Evolutionary conservation across 352 stramenopile genomes (phyloP).

Genomic region (Aphanomyces euteiches): DNA sequence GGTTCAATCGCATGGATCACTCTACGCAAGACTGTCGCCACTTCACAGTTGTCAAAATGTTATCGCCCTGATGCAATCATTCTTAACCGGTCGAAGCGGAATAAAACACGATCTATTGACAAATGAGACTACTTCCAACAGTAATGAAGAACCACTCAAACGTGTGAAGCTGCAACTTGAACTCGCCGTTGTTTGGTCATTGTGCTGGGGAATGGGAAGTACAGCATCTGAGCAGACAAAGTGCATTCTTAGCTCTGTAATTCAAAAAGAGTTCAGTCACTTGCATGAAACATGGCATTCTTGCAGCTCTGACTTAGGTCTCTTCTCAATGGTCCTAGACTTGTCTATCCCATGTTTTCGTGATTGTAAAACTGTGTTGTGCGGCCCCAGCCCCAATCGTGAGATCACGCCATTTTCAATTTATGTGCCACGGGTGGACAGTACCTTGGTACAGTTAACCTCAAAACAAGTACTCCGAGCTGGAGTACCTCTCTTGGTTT

Average conservation of each 20-base stretch:
- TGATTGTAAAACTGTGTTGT: conserved; percentile 1
- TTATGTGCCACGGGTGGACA: conserved; percentile 46
- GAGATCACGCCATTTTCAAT: conserved; percentile 31
- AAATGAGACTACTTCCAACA: not conserved
- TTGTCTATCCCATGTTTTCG: not conserved
- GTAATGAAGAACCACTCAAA: not conserved
- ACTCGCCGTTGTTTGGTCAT: conserved; percentile 7
- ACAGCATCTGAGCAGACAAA: conserved; percentile 5
- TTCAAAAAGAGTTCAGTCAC: conserved; percentile 19
- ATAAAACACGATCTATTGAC: conserved; percentile 5
- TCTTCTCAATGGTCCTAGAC: conserved; percentile 5
- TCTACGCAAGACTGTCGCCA: not conserved
- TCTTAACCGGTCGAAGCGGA: conserved; percentile 2
- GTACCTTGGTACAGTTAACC: conserved; percentile 42
- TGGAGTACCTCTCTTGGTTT: conserved; percentile 38
- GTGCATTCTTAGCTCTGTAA: conserved; percentile 11
- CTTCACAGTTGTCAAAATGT: conserved; percentile 20
- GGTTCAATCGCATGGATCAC: not conserved
- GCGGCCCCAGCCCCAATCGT: conserved; percentile 13
- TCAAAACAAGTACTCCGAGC: conserved; percentile 45
- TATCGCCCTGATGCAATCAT: not conserved
- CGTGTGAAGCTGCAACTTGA: conserved; percentile 7
- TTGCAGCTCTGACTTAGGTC: conserved; percentile 37
- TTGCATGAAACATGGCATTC: conserved; percentile 32
- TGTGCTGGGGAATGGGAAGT: conserved; percentile 6